phyloP scores from a whole-genome alignment of 2,329 filamentous ascomycete species.

The Achaetomium macrosporum region DNA sequence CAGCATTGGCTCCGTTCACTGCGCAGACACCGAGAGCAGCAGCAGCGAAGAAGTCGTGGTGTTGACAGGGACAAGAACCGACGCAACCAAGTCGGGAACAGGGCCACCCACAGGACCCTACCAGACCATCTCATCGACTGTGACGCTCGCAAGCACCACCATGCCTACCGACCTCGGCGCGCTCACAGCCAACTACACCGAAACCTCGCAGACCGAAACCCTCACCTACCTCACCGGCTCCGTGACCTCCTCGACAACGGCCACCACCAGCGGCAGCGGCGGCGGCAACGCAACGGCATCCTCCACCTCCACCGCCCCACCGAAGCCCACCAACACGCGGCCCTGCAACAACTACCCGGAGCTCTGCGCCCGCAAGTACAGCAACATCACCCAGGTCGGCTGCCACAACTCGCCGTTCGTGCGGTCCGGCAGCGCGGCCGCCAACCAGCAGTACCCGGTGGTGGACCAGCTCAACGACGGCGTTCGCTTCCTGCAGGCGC shows the following conservation, averaged over 20 bases:
- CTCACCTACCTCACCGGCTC: conserved; percentile 25
- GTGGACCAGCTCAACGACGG: conserved; percentile 72
- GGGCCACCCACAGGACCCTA: conserved; percentile 38
- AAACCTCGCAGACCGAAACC: conserved; percentile 7
- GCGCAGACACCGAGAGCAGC: conserved; percentile 15
- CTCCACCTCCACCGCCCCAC: conserved; percentile 40
- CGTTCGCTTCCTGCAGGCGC: conserved; percentile 56
- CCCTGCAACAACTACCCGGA: conserved; percentile 76
- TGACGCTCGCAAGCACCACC: conserved; percentile 35
- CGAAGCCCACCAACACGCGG: conserved; percentile 59
- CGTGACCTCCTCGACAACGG: conserved; percentile 31
- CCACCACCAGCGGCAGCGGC: conserved; percentile 43
- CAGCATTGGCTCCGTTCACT: conserved; percentile 8
- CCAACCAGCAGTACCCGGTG: conserved; percentile 68
- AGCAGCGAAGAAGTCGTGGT: conserved; percentile 32
- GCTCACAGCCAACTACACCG: conserved; percentile 30
- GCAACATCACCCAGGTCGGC: conserved; percentile 73
- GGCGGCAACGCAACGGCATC: conserved; percentile 27
- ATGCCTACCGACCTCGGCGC: conserved; percentile 20
- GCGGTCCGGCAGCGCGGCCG: conserved; percentile 61
- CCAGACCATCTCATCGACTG: conserved; percentile 37
- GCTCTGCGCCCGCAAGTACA: conserved; percentile 69
- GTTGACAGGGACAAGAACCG: conserved; percentile 31
- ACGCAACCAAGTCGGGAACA: conserved; percentile 29
- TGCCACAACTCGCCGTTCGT: conserved; percentile 81